Evolutionary conservation across 202 grass and related monocot genomes (phyloP).

Genomic region (Musa balbisiana): DNA sequence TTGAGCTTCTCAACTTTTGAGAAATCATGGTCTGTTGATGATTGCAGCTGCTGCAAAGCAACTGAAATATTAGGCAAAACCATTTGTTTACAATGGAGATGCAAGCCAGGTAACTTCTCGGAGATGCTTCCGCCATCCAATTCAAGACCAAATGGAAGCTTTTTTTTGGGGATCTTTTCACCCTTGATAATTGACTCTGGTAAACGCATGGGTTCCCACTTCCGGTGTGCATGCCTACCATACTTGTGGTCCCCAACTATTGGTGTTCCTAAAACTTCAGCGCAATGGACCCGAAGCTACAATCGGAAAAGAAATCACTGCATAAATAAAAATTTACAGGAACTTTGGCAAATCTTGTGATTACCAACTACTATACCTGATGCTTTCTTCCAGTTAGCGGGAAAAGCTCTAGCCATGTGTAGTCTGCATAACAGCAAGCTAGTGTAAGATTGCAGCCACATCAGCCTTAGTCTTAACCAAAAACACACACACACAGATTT

Average conservation of each 20-base stretch:
- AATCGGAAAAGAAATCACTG: conserved; percentile 18
- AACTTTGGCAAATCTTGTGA: neutral
- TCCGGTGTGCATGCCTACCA: conserved; percentile 46
- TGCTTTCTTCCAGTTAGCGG: conserved; percentile 93
- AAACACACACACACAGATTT: no score
- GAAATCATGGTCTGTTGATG: conserved; percentile 29
- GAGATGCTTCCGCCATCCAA: conserved; percentile 42
- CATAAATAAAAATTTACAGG: neutral
- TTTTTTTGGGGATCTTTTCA: conserved; percentile 30
- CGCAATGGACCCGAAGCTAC: conserved; percentile 79
- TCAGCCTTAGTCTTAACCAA: no score
- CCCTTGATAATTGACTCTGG: conserved; percentile 19
- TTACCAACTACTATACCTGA: conserved; percentile 42
- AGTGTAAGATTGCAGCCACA: no score
- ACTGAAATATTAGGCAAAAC: conserved; percentile 58
- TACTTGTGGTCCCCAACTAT: conserved; percentile 83
- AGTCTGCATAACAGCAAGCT: conserved; percentile 39
- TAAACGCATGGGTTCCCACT: conserved; percentile 40
- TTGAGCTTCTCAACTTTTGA: conserved; percentile 48
- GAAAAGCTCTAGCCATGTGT: conserved; percentile 77
- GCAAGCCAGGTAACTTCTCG: conserved; percentile 52
- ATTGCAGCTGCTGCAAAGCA: conserved; percentile 42
- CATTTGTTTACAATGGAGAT: conserved; percentile 97
- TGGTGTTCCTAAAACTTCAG: conserved; percentile 65
- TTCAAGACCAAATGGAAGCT: conserved; percentile 70